phyloP scores from a whole-genome alignment of 176 grass and related monocot genomes.

The Phoenix dactylifera region DNA sequence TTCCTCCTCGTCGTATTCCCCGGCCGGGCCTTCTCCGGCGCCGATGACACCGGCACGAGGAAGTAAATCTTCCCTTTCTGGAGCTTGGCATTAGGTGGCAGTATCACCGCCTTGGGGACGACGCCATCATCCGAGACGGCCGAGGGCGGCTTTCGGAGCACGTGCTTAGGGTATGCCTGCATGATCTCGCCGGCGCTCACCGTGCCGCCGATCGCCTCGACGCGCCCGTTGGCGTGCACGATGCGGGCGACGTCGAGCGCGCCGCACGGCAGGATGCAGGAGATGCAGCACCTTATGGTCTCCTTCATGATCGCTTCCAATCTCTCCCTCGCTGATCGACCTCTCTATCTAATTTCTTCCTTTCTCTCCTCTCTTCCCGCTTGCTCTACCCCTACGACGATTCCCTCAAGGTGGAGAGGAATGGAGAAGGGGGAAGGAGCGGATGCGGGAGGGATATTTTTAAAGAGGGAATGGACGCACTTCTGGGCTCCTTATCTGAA shows the following conservation, averaged over 20 bases:
- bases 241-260: slow-evolving; percentile 93
- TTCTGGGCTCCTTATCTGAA: neutral
- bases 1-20: slow-evolving; percentile 22
- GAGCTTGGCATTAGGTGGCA: slow-evolving; percentile 81
- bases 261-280: slow-evolving; percentile 95
- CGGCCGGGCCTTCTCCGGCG: neutral
- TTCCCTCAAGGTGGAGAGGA: too few species aligned
- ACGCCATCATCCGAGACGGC: slow-evolving; percentile 37
- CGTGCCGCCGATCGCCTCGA: slow-evolving; percentile 76
- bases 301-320: slow-evolving; percentile 30
- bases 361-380: neutral
- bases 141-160: slow-evolving; percentile 57
- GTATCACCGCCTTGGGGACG: slow-evolving; percentile 51
- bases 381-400: neutral
- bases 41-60: slow-evolving; percentile 54
- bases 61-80: slow-evolving; percentile 96
- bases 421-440: neutral
- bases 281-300: slow-evolving; percentile 90
- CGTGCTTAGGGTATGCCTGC: slow-evolving; percentile 85
- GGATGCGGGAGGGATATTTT: neutral
- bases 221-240: slow-evolving; percentile 90
- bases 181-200: slow-evolving; percentile 88
- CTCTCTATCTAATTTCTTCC: neutral
- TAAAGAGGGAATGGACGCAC: neutral
- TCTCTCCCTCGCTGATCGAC: too few species aligned